These are phyloP conservation scores for Pseudevernia furfuracea DNA, from an alignment of 495 filamentous ascomycete species.

Conservation along the genomic window DNA sequence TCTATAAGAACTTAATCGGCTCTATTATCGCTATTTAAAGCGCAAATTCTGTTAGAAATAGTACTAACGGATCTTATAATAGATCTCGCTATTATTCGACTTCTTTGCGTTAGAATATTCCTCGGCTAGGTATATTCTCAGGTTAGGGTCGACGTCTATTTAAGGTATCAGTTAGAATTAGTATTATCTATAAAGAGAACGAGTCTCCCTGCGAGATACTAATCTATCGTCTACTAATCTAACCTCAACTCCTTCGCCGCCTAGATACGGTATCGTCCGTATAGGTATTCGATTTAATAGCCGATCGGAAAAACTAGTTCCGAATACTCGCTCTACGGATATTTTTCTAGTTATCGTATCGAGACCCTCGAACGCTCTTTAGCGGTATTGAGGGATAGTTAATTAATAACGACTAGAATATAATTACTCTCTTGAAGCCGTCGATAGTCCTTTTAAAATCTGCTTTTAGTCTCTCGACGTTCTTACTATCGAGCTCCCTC, in stretches of 20 bases:
- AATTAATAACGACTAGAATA: conserved; percentile 2
- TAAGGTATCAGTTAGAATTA: background rate
- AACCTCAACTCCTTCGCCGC: conserved; percentile 5
- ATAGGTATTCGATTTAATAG: conserved; percentile 9
- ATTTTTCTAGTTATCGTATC: background rate
- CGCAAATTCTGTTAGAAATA: too few relatives aligned
- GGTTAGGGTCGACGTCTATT: conserved; percentile 7
- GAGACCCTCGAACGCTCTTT: background rate
- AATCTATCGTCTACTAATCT: conserved; percentile 2
- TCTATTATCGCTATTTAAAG: too few relatives aligned
- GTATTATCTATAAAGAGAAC: background rate
- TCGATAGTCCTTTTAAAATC: conserved; percentile 8
- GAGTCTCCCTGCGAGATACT: background rate
- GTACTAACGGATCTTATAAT: too few relatives aligned
- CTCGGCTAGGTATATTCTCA: conserved; percentile 26
- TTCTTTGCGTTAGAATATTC: conserved; percentile 26
- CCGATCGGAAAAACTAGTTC: conserved; percentile 14
- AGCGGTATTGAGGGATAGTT: background rate
- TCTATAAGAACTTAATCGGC: too few relatives aligned
- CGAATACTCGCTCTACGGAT: conserved; percentile 7
- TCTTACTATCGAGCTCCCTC: conserved; percentile 9
- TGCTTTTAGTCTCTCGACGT: conserved; percentile 10
- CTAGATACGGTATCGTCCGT: background rate
- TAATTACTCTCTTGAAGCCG: background rate
- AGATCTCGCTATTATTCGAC: too few relatives aligned